These are phyloP conservation scores for Vaccinium darrowii DNA, from an alignment of 148 eudicot genomes.

Conservation along the genomic window DNA sequence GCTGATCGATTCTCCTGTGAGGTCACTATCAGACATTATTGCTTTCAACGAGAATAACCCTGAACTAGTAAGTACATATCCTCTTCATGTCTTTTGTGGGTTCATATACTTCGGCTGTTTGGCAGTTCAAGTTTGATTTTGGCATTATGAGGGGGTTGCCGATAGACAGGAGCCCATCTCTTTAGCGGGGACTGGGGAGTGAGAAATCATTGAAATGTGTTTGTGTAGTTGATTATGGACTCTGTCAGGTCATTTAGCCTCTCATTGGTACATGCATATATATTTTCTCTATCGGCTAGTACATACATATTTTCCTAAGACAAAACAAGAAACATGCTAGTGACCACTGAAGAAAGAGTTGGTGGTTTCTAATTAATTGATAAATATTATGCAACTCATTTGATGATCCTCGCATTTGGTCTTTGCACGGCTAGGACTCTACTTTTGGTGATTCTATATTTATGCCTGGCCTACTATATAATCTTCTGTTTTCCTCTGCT, in stretches of 20 bases:
- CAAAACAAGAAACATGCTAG: not conserved
- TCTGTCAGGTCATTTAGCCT: not conserved
- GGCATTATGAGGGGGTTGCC: not conserved
- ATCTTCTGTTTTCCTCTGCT: not conserved
- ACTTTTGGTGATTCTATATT: not conserved
- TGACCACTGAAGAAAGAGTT: not conserved
- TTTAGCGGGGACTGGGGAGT: not conserved
- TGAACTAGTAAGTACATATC: constrained; percentile 21
- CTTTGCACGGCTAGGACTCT: not conserved
- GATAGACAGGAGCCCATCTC: not conserved
- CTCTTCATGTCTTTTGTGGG: not conserved
- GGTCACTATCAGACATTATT: constrained; percentile 40
- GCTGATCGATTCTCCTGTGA: constrained; percentile 26
- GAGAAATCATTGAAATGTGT: not conserved
- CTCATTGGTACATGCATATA: not conserved
- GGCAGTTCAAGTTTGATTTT: not conserved
- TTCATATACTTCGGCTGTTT: not conserved
- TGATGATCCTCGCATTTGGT: not conserved
- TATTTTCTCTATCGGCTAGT: too few species aligned
- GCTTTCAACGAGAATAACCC: constrained; percentile 32
- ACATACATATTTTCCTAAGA: not conserved
- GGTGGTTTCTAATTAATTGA: not conserved
- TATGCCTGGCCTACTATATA: not conserved
- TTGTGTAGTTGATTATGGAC: not conserved
- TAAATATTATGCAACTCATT: not conserved